Base-by-base conservation (phyloP, 495 filamentous ascomycete species). In the Aspergillus funiculosus region DNA sequence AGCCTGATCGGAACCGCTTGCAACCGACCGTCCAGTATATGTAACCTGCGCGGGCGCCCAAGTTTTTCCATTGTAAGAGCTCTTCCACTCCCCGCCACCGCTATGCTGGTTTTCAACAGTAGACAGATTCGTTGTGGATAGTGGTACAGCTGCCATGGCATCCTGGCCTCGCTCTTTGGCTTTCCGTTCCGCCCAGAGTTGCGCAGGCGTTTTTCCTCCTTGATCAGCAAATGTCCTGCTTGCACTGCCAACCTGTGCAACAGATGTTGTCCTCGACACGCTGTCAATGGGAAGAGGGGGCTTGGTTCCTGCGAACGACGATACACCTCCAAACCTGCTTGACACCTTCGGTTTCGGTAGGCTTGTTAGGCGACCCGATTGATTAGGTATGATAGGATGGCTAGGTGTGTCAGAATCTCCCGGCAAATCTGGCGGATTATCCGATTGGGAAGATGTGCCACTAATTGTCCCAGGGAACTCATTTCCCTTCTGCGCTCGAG, bases 111-210 rank as follows among this genome's bases (percentile, higher is more conserved):
- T 70, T 21, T 69, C 62, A 26, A 89, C 64, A 1, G 82, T 74
- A 17, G 81, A 64, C 28, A 67, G 58, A 2, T 68, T 58, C 18
- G 66, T 59, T 0, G 63, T 54, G 10, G 61, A 48, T 10, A 56
- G 31, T n/a, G 69, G 34, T 24, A 63, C 35, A 26, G 57, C 56
- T 35, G 57, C 38, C 27, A 48, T 58, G 20, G 68, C 64, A 34
- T 69, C 70, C 34, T 69, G 24, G 61, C 81, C 85, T 14, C 82
- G 74, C 57, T 94, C 85, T 41, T 80, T 78, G 18, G 85, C 88
- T 69, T 96, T 98, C 64, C 86, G 94, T 67, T 99, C 92, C 0
- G 90, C 90, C 92, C 92, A 99, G 13, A 95, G 62, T 60, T 99
- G 92, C 17, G 94, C 89, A 13, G 92, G 92, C 5, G 92, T 96